Conservation (phyloP, 352 stramenopile genomes). For the Phytopythium oedochilum region DNA sequence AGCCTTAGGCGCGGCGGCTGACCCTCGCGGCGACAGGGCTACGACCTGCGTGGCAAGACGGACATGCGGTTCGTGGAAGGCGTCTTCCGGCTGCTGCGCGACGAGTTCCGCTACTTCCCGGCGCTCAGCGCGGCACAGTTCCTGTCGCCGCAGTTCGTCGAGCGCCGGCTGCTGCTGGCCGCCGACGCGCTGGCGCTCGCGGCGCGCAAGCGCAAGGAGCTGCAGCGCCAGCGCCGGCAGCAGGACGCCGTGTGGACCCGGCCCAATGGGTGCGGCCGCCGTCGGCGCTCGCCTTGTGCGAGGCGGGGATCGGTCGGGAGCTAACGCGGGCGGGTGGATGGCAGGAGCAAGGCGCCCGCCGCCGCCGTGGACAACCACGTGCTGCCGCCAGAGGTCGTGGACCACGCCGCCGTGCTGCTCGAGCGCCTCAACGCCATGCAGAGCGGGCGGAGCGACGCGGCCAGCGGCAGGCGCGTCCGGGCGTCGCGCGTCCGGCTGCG, state of each 20-base stretch:
- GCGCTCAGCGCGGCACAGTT: constrained; percentile 61
- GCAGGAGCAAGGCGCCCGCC: constrained; percentile 9
- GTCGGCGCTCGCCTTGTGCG: too few relatives aligned
- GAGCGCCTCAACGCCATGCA: constrained; percentile 16
- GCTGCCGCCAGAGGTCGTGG: constrained; percentile 14
- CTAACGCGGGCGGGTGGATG: too few relatives aligned
- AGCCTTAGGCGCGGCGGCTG: too few relatives aligned
- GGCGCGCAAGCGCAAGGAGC: constrained; percentile 43
- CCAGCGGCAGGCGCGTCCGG: not conserved
- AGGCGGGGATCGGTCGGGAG: too few relatives aligned
- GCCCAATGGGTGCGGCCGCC: constrained; percentile 15
- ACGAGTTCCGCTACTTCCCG: constrained; percentile 73
- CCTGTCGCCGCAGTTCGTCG: constrained; percentile 51
- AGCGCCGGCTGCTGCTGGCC: constrained; percentile 52
- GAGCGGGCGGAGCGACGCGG: not conserved
- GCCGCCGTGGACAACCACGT: constrained; percentile 37
- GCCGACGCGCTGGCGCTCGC: constrained; percentile 44
- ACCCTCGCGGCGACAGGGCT: constrained; percentile 40
- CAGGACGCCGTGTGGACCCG: constrained; percentile 56
- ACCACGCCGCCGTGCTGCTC: constrained; percentile 29
- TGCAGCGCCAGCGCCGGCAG: constrained; percentile 26
- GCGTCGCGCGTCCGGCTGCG: not conserved
- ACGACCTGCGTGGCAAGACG: constrained; percentile 75
- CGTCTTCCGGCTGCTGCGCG: constrained; percentile 61
- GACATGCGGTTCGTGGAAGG: constrained; percentile 74